Evolutionary conservation across 2,329 filamentous ascomycete genomes (phyloP), one percentile per base, ranked within the genome.

Genomic region (Sclerotiophoma versabilis): DNA sequence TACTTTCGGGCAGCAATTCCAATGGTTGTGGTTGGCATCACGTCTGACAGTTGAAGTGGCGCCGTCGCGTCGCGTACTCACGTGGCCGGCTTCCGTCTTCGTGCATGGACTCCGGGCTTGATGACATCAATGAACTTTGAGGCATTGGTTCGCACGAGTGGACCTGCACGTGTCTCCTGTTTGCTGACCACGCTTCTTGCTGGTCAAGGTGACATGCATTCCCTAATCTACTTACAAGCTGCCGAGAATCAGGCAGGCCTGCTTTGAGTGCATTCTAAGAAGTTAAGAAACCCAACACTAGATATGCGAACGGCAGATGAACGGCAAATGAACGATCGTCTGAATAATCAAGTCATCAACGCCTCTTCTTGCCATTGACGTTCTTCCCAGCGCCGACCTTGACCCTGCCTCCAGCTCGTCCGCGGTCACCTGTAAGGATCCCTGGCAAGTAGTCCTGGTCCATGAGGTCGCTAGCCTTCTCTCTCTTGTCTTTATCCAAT

Each of bases 391-490:
- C 92, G 8, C 95, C 95, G 10, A 98, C 87, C 70, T 86, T 89
- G 55, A 91, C 85, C 75, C 85, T 88, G 0, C 89, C 89, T 2
- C 85, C 84, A 4, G 77, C 77, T 38, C 83, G 84, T 7, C 79
- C 83, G 62, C 93, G 82, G 67, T 93, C 87, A 0, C 95, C 95
- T 0, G 87, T 95, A 69, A 99, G 72, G 41, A 99, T 90, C 27
- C 86, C 82, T 0, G 95, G 95, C 59, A 98, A 76, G 73, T 93
- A 96, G 76, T 99, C 93, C 71, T 96, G 88, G 71, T 98, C 93
- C 93, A 98, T 96, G 51, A 96, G 77, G 76, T 96, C 92, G 70
- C 86, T 87, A 72, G 90, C 86, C 69, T 87, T 88, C 47, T 79
- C 80, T 65, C 89, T 85, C 65, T 83, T 84, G 71, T 89, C 84